Percentiles rank a stretch among this genome's conserved stretches.
phyloP scores from a whole-genome alignment of 805 yeast genomes.

The Wickerhamiella azyma region DNA sequence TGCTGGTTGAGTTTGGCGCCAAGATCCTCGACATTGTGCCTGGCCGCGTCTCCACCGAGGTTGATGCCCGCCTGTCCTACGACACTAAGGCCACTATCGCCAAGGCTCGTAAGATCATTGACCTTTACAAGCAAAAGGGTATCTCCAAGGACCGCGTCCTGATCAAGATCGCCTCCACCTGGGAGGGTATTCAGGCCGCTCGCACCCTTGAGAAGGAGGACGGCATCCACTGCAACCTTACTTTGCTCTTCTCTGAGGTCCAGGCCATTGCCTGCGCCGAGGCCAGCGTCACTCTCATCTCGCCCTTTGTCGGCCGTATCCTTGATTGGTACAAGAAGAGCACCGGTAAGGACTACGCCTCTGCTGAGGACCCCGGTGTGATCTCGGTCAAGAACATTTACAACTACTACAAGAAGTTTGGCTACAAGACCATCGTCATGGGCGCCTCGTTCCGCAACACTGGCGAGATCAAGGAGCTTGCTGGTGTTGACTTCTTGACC shows the following conservation, averaged over 20 bases:
- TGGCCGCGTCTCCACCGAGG: constrained; percentile 98
- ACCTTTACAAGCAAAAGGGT: constrained; percentile 72
- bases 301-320: constrained; percentile 98
- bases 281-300: constrained; percentile 87
- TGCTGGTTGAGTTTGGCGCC: constrained; percentile 91
- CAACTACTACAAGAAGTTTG: constrained; percentile 97
- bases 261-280: constrained; percentile 99
- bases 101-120: constrained; percentile 87
- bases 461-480: constrained; percentile 90
- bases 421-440: constrained; percentile 96
- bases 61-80: constrained; percentile 94
- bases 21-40: constrained; percentile 91
- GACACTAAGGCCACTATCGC: constrained; percentile 86
- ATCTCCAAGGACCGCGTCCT: constrained; percentile 79
- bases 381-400: constrained; percentile 70
- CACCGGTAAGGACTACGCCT: constrained; percentile 76
- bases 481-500: constrained; percentile 94
- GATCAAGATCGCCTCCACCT: constrained; percentile 94
- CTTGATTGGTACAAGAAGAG: constrained; percentile 94
- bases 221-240: constrained; percentile 88
- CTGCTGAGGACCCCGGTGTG: constrained; percentile 92
- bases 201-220: constrained; percentile 81
- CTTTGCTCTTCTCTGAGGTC: constrained; percentile 82
- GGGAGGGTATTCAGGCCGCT: constrained; percentile 99
- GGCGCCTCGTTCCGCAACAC: constrained; percentile 99